Conservation (phyloP, 495 filamentous ascomycete genomes). For the Chaetomium fimeti region DNA sequence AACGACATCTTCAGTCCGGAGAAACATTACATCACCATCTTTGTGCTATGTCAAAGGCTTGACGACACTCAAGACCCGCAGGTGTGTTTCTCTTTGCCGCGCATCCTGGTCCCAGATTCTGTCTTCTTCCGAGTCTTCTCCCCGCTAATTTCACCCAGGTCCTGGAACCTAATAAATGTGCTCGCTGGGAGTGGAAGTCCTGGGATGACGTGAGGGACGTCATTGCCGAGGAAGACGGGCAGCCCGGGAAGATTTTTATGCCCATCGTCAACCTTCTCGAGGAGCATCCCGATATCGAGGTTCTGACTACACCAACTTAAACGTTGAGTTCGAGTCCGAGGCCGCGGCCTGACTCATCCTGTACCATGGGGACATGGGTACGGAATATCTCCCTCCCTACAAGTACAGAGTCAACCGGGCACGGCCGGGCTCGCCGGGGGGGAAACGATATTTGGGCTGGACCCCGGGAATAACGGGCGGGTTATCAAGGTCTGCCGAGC, state of each 20-base stretch:
- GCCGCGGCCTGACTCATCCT: not conserved
- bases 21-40: slow-evolving; percentile 68
- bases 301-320: not conserved
- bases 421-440: no score
- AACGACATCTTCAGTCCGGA: slow-evolving; percentile 57
- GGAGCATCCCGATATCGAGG: slow-evolving; percentile 44
- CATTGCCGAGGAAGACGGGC: slow-evolving; percentile 29
- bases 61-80: slow-evolving; percentile 47
- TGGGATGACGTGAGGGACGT: slow-evolving; percentile 48
- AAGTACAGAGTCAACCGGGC: no score
- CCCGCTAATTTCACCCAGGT: slow-evolving; percentile 32
- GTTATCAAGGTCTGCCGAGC: no score
- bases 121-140: not conserved
- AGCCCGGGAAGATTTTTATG: slow-evolving; percentile 49
- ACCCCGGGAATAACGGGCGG: no score
- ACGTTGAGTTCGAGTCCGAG: not conserved
- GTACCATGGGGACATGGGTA: no score
- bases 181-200: slow-evolving; percentile 59
- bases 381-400: no score
- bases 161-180: slow-evolving; percentile 65
- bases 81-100: slow-evolving; percentile 39
- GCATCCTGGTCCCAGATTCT: not conserved
- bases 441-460: no score
- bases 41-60: slow-evolving; percentile 48
- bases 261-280: slow-evolving; percentile 55